These are phyloP conservation scores for Mediolabrus comicus DNA, from an alignment of 108 stramenopile species.

Conservation along the genomic window DNA sequence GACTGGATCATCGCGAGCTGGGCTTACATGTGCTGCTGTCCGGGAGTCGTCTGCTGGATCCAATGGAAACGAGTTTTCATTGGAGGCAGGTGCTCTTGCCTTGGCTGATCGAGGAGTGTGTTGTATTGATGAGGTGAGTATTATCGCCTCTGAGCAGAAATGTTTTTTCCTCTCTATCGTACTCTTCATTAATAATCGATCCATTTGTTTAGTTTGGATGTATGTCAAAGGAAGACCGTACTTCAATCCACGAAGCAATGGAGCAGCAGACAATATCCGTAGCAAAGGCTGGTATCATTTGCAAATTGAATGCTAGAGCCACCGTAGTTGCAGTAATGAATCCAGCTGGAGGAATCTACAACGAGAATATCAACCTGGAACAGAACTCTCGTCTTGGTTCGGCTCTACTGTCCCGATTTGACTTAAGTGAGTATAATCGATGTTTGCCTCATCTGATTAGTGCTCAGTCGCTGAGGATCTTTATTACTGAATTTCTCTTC, in stretches of 20 bases:
- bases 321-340: conserved; percentile 96
- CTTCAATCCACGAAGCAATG: conserved; percentile 99
- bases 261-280: conserved; percentile 97
- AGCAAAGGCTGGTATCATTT: conserved; percentile 97
- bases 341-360: conserved; percentile 83
- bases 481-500: no score
- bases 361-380: conserved; percentile 65
- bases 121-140: conserved; percentile 99
- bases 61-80: conserved; percentile 82
- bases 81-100: conserved; percentile 98
- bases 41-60: conserved; percentile 67
- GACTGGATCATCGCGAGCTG: conserved; percentile 95
- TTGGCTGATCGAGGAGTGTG: conserved; percentile 96
- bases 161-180: no score
- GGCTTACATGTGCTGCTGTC: conserved; percentile 98
- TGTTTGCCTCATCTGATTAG: no score
- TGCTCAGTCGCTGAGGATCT: no score
- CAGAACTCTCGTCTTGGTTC: conserved; percentile 93
- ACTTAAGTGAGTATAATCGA: conserved; percentile 54
- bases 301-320: conserved; percentile 92
- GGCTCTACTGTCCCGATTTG: conserved; percentile 96
- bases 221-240: conserved; percentile 76
- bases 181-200: no score
- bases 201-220: no score
- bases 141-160: no score